phyloP scores from a whole-genome alignment of 106 monocot genomes.

The Dendrobium nobile region DNA sequence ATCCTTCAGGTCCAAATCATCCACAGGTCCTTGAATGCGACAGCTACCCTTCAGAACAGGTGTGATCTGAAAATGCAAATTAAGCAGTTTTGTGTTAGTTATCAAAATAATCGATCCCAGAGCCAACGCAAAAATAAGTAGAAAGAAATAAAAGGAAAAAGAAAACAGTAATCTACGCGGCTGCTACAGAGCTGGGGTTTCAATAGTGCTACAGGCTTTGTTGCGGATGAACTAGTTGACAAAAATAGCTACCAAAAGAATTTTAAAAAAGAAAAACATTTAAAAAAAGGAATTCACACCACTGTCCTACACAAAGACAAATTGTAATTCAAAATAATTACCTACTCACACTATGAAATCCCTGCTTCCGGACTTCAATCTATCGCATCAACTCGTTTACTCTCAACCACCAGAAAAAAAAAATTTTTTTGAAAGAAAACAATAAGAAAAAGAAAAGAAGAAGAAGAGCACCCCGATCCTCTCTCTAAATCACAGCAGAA shows the following conservation, averaged over 20 bases:
- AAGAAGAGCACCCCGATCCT: not conserved
- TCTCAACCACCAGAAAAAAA: not conserved
- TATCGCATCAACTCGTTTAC: not conserved
- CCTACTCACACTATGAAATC: not conserved
- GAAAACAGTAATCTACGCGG: not conserved
- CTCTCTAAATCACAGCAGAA: not conserved
- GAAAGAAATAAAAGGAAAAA: not conserved
- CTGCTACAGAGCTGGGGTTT: not conserved
- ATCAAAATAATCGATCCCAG: not conserved
- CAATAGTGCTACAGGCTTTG: not conserved
- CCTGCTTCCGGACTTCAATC: not conserved
- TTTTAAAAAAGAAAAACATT: not conserved
- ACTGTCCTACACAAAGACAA: not conserved
- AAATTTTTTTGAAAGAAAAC: no score
- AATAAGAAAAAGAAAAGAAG: no score
- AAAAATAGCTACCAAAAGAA: not conserved
- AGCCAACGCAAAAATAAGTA: not conserved
- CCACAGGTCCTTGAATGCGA: constrained; percentile 38
- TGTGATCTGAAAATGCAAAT: constrained; percentile 35
- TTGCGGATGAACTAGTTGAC: not conserved
- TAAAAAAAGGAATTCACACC: not conserved
- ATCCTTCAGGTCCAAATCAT: constrained; percentile 19
- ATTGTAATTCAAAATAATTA: not conserved
- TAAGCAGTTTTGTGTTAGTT: not conserved
- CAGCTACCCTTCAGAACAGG: constrained; percentile 36